phyloP scores from a whole-genome alignment of 2,329 filamentous ascomycete species.

The Diaporthe ilicicola region DNA sequence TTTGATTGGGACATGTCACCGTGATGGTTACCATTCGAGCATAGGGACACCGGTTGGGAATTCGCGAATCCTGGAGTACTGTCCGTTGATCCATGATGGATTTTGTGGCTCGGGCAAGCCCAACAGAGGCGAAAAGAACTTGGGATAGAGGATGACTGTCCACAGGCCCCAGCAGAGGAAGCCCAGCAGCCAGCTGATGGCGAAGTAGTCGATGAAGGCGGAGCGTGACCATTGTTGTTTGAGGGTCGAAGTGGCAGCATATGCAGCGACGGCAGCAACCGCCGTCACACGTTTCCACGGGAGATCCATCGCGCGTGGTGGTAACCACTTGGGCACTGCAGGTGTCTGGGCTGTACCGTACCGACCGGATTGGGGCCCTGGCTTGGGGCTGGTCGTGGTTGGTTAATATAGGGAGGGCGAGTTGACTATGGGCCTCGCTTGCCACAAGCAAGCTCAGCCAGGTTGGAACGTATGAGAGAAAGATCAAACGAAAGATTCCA shows the following conservation, averaged over 20 bases:
- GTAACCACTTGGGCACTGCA: background rate
- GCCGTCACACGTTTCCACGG: conserved; percentile 42
- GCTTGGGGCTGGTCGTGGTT: background rate
- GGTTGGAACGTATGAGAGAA: no score
- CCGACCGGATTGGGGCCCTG: background rate
- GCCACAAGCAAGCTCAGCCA: background rate
- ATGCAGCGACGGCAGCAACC: conserved; percentile 43
- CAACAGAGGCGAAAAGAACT: conserved; percentile 58
- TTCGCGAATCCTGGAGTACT: conserved; percentile 50
- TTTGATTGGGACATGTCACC: background rate
- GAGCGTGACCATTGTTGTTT: conserved; percentile 43
- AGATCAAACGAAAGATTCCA: background rate
- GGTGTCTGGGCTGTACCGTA: background rate
- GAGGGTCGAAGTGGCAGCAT: conserved; percentile 40
- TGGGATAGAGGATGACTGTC: conserved; percentile 56
- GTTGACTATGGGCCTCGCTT: background rate
- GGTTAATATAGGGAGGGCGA: background rate
- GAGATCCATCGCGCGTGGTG: conserved; percentile 33
- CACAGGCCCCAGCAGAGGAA: conserved; percentile 49
- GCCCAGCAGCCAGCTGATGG: conserved; percentile 46
- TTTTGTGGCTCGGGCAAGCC: conserved; percentile 54
- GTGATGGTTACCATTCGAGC: conserved; percentile 55
- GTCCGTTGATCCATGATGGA: conserved; percentile 58
- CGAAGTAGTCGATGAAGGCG: conserved; percentile 46
- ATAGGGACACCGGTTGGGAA: conserved; percentile 54